phyloP scores from a whole-genome alignment of 164 flowering plant species.

The Liriodendron chinense region DNA sequence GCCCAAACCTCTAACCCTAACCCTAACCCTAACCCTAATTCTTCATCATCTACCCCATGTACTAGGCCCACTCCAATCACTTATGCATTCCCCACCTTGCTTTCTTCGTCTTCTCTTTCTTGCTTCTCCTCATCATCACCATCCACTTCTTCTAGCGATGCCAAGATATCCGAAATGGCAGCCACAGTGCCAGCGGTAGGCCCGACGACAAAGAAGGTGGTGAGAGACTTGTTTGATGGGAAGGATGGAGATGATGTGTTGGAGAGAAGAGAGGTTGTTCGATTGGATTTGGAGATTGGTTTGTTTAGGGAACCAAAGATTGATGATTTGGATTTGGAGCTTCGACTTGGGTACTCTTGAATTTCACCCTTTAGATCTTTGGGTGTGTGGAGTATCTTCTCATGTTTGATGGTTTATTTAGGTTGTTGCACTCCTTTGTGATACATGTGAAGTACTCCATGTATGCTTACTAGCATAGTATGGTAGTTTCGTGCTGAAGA shows the following conservation, averaged over 20 bases:
- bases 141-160: conserved; percentile 12
- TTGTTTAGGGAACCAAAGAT: conserved; percentile 14
- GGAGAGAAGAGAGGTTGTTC: conserved; percentile 10
- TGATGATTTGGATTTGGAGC: conserved; percentile 60
- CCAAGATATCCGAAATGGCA: conserved; percentile 9
- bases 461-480: not conserved
- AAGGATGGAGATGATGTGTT: conserved; percentile 10
- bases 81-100: conserved; percentile 15
- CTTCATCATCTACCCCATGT: conserved; percentile 19
- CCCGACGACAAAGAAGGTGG: conserved; percentile 2
- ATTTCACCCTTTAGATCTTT: not conserved
- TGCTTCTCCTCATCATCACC: conserved; percentile 19
- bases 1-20: conserved; percentile 18
- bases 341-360: conserved; percentile 50
- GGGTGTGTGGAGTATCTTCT: not conserved
- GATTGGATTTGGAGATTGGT: conserved; percentile 52
- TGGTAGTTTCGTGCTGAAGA: not conserved
- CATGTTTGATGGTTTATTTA: not conserved
- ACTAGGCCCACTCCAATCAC: conserved; percentile 7
- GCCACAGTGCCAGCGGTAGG: not conserved
- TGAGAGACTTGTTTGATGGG: conserved; percentile 6
- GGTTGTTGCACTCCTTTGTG: not conserved
- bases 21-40: conserved; percentile 22
- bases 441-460: not conserved
- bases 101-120: conserved; percentile 24